A percentile compares a stretch with the other conserved stretches of the same genome.
Conservation (phyloP, 176 grass and related monocot species). For the maize (Zea mays) region Zm-B73-REFERENCE-NAM-5.0 NC_050100.1:159694001-159694500, state of each 20-base stretch:
- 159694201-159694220: constrained; percentile 53
- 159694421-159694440: constrained; percentile 6
- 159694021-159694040: no score
- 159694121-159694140: constrained; percentile 33
- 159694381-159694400: constrained; percentile 37
- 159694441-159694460: constrained; percentile 26
- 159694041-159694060: no score
- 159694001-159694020: no score
- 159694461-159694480: constrained; percentile 51
- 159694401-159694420: constrained; percentile 41
- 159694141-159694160: neutral
- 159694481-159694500: constrained; percentile 78
- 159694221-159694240: constrained; percentile 59
- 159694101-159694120: neutral
- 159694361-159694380: constrained; percentile 17
- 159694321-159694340: constrained; percentile 52
- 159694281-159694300: constrained; percentile 81
- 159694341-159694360: constrained; percentile 38
- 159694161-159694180: constrained; percentile 19
- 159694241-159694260: constrained; percentile 55
- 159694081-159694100: neutral
- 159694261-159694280: constrained; percentile 66
- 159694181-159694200: constrained; percentile 17
- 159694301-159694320: constrained; percentile 55
- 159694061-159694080: no score